Base-by-base conservation (phyloP, 2,329 filamentous ascomycete genomes). In the Microsporum canis region DNA sequence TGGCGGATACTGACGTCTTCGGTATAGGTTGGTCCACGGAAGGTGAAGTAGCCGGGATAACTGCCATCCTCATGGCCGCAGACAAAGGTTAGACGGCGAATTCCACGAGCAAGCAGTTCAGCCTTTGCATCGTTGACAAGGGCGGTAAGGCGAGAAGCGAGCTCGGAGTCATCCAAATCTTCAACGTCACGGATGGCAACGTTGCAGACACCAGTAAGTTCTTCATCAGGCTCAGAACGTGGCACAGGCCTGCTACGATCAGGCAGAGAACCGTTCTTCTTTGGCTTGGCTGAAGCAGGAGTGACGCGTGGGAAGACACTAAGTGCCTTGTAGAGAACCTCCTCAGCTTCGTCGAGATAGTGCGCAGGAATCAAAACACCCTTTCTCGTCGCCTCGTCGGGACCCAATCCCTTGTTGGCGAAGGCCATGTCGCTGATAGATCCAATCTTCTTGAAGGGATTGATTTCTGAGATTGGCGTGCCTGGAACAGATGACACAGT, bases 1-100 rank as follows among this genome's bases (percentile, higher is more conserved):
- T 99, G 92, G 79, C 94, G 92, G 71, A 99, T 97, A 75, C 88
- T 95, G 74, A 89, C 85, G 70, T 99, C 94, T 76, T 99, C 94
- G 59, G 84, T 81, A 75, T 95, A 99, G 58, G 80, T 78, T 33
- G 94, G 92, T 4, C 92, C 92, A 72, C 94, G 88, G 89, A 97
- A 99, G 49, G 94, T 99, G 82, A 89, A 97, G 83, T 99, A 97
- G 56, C 89, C 91, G 27, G 92, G 94, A 75, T 97, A 96, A 12
- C 89, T 90, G 60, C 91, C 94, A 71, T 99, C 90, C 71, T 87
- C 90, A 79, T 89, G 90, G 61, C 94, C 94, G 71, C 91, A 96
- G 74, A 97, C 94, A 79, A 99, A 96, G 57, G 91, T 96, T 61
- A 99, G 78, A 67, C 94, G 89, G 66, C 94, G 91, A 57, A 99